Evolutionary conservation across 495 filamentous ascomycete genomes (phyloP), one percentile per base, ranked within the genome.

Genomic region (Tetracladium setigerum): DNA sequence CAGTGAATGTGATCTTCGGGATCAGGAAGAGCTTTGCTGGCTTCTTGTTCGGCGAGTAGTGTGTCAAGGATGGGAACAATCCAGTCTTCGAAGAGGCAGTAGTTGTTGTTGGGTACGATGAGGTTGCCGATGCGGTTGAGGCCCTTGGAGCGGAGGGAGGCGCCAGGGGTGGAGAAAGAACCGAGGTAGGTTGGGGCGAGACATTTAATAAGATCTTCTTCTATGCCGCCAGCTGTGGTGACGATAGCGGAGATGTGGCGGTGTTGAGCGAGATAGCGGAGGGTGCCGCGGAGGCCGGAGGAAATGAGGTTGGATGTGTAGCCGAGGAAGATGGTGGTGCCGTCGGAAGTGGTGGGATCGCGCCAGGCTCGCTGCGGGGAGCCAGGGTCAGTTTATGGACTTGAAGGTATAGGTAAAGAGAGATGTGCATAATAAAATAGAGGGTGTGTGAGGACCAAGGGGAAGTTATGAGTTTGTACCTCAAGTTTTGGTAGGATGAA

Each of bases 201-300:
- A 55, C 94, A 97, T 67, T 99, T 99, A 72, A 97, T 97, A 37
- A 99, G 74, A 61, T 97, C 92, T 63, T 99, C 92, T 64, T 99
- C 92, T 30, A 99, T 77, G 4, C 90, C 94, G n/a, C 92, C 92
- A 0, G 94, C 92, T 2, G 92, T 94, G 13, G 91, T 94, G 47
- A 99, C 94, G 52, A 97, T 85, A 47, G 83, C 86, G 1, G 86
- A 89, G 48, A 97, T 81, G 61, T 97, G 90, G 30, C 79, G 77
- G 66, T 97, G 87, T 63, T 95, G 77, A 11, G 95, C 91, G 1
- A 97, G 77, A 64, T 87, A 97, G 17, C 94, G 86, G 54, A 99
- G 67, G 18, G 88, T 92, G 51, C 92, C 87, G 15, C 92, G 78
- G 3, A 99, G 75, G 11, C 94, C 92, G 15, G 91, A 97, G 1